These are phyloP conservation scores for Polygonum aviculare DNA, from an alignment of 148 eudicot species.

Conservation along the genomic window DNA sequence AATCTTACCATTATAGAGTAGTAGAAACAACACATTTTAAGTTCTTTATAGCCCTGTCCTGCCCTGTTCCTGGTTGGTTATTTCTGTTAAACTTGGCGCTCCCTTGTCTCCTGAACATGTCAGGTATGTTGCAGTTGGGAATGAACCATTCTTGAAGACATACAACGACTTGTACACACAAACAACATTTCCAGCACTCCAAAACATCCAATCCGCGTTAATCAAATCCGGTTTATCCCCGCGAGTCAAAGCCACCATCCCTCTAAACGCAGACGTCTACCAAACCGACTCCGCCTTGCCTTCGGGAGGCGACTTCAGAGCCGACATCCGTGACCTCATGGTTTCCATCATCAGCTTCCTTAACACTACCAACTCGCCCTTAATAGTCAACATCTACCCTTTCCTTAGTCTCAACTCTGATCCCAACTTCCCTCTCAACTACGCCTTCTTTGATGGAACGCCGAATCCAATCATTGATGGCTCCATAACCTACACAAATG, in stretches of 20 bases:
- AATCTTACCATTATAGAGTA: no score
- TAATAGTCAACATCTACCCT: conserved; percentile 82
- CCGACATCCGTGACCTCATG: conserved; percentile 66
- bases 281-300: conserved; percentile 47
- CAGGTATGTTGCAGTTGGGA: conserved; percentile 93
- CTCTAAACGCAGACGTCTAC: conserved; percentile 87
- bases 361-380: conserved; percentile 44
- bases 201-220: conserved; percentile 79
- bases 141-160: conserved; percentile 80
- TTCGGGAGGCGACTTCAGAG: conserved; percentile 69
- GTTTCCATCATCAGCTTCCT: conserved; percentile 56
- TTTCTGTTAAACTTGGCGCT: neutral
- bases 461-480: conserved; percentile 67
- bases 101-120: neutral
- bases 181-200: conserved; percentile 69
- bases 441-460: conserved; percentile 71
- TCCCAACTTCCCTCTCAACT: conserved; percentile 77
- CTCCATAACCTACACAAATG: conserved; percentile 51
- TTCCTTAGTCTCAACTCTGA: conserved; percentile 81
- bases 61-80: neutral
- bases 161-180: conserved; percentile 42
- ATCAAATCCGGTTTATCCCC: conserved; percentile 81
- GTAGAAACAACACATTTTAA: no score
- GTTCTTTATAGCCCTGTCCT: no score
- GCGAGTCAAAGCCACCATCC: conserved; percentile 71